These are phyloP conservation scores for Geotrichum reessii DNA, from an alignment of 1,139 yeast species.

Conservation along the genomic window DNA sequence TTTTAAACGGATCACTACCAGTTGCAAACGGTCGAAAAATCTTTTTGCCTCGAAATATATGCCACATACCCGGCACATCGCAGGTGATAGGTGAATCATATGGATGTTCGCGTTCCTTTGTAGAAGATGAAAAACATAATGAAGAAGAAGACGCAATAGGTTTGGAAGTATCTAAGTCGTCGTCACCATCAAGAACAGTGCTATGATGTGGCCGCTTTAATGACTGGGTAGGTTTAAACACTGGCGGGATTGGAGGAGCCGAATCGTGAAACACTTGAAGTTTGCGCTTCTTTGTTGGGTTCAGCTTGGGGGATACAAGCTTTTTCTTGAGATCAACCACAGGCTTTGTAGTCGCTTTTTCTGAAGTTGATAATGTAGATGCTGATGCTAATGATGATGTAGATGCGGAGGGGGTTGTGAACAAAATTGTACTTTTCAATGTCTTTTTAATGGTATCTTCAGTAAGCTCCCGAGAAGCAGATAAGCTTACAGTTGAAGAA, in stretches of 20 bases:
- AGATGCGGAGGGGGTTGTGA: neutral
- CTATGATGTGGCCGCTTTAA: neutral
- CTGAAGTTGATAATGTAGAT: neutral
- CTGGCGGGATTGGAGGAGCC: neutral
- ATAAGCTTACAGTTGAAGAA: neutral
- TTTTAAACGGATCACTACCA: constrained; percentile 19
- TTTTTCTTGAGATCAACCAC: neutral
- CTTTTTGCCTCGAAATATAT: constrained; percentile 38
- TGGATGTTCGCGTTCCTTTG: neutral
- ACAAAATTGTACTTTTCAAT: neutral
- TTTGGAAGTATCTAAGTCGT: neutral
- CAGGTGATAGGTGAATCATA: constrained; percentile 1
- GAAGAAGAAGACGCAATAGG: neutral
- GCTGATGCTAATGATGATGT: neutral
- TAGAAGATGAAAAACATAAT: neutral
- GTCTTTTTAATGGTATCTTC: neutral
- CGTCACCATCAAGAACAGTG: constrained; percentile 1
- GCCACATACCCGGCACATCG: constrained; percentile 36
- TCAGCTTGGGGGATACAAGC: neutral
- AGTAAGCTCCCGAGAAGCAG: neutral
- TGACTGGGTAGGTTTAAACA: neutral
- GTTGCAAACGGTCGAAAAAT: constrained; percentile 35
- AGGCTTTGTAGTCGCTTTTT: neutral
- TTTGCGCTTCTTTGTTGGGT: neutral
- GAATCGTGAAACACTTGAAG: constrained; percentile 5